These are phyloP conservation scores for Aureobasidium uvarum DNA, from an alignment of 2,329 filamentous ascomycete species.

Conservation along the genomic window DNA sequence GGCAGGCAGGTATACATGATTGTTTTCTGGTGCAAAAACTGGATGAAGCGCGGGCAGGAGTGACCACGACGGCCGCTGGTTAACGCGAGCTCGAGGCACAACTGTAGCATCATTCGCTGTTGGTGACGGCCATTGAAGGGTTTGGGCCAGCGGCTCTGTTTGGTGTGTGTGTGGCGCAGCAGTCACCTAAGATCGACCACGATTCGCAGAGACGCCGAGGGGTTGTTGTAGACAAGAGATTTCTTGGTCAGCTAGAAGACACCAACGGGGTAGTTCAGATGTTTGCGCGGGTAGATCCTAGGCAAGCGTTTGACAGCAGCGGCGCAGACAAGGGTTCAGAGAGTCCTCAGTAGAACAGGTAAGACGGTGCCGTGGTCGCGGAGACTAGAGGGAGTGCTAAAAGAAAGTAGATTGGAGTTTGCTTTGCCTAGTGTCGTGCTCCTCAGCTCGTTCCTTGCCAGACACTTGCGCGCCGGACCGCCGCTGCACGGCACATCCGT, in stretches of 20 bases:
- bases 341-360: neutral
- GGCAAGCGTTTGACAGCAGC: constrained; percentile 10
- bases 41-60: too few relatives aligned
- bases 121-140: neutral
- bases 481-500: constrained; percentile 19
- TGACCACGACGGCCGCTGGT: neutral
- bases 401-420: constrained; percentile 24
- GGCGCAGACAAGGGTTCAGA: constrained; percentile 16
- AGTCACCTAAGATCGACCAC: constrained; percentile 1
- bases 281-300: constrained; percentile 12
- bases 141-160: neutral
- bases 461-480: constrained; percentile 23
- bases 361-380: constrained; percentile 20
- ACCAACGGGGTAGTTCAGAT: constrained; percentile 17
- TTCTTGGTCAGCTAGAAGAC: constrained; percentile 19
- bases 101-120: neutral
- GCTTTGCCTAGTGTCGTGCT: constrained; percentile 22
- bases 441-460: constrained; percentile 21
- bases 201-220: neutral
- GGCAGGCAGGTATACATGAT: neutral
- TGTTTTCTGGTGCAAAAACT: neutral
- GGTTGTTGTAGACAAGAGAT: constrained; percentile 15
- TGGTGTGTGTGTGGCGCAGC: constrained; percentile 23
- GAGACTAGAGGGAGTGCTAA: constrained; percentile 21
- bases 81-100: neutral